A percentile compares a stretch with the other conserved stretches of the same genome.
These are phyloP conservation scores for Globisporangium recalcitrans DNA, from an alignment of 352 stramenopile species.

Conservation along the genomic window DNA sequence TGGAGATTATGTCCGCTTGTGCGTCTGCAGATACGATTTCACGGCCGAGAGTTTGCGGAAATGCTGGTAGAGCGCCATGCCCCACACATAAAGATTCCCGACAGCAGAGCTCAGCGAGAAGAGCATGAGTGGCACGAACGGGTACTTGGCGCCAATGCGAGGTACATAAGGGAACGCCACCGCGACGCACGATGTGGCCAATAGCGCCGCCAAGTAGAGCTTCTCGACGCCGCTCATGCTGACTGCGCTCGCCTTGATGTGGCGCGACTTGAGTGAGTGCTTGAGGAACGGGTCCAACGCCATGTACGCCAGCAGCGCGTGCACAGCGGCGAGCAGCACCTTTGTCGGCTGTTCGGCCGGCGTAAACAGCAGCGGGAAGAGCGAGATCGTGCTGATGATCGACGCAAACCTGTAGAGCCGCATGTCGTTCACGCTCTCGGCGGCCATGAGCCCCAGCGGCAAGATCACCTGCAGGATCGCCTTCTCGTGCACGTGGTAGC, in stretches of 20 bases:
- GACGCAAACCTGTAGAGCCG: conserved; percentile 77
- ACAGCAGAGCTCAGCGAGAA: conserved; percentile 69
- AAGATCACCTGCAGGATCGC: conserved; percentile 91
- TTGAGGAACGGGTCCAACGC: conserved; percentile 64
- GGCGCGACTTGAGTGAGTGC: conserved; percentile 59
- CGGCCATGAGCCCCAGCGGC: conserved; percentile 60
- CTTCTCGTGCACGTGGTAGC: conserved; percentile 99
- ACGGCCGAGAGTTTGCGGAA: conserved; percentile 60
- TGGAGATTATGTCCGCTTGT: background rate
- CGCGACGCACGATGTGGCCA: conserved; percentile 30
- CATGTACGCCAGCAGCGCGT: conserved; percentile 59
- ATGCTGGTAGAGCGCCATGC: conserved; percentile 52
- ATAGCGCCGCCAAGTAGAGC: conserved; percentile 39
- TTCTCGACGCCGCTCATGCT: conserved; percentile 51
- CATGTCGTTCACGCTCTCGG: conserved; percentile 77
- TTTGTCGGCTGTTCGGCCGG: conserved; percentile 72
- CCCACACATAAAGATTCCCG: conserved; percentile 78
- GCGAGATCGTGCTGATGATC: conserved; percentile 60
- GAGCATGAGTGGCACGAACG: conserved; percentile 79
- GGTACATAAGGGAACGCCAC: conserved; percentile 55
- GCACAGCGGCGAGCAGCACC: conserved; percentile 53
- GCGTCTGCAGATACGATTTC: conserved; percentile 56
- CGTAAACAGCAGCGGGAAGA: conserved; percentile 86
- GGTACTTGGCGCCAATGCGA: conserved; percentile 36
- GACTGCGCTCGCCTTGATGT: conserved; percentile 61